A percentile compares a stretch with the other conserved stretches of the same genome.
Conservation (phyloP, 192 early-diverging fungal species). For the Linnemannia hyalina region DNA sequence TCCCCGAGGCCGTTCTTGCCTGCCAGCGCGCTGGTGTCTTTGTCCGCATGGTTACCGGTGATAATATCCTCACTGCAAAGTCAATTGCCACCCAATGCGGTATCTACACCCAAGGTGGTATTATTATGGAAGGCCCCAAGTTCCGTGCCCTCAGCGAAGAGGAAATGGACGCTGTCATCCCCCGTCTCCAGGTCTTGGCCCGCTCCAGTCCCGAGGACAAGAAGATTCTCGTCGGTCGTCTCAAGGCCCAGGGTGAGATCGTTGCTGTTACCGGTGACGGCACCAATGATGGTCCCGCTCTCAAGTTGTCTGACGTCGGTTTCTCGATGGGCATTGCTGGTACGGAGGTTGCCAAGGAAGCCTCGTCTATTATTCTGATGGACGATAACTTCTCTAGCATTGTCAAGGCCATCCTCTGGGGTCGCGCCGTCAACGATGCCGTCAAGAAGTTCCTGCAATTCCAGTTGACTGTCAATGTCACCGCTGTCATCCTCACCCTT, state of each 20-base stretch:
- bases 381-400: slow-evolving; percentile 98
- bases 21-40: slow-evolving; percentile 93
- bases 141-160: slow-evolving; percentile 86
- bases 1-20: slow-evolving; percentile 86
- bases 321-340: slow-evolving; percentile 99
- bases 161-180: slow-evolving; percentile 92
- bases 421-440: slow-evolving; percentile 94
- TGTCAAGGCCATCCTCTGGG: slow-evolving; percentile 97
- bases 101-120: slow-evolving; percentile 88
- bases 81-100: slow-evolving; percentile 95
- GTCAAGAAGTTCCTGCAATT: slow-evolving; percentile 99
- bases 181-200: slow-evolving; percentile 93
- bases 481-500: slow-evolving; percentile 84
- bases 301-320: slow-evolving; percentile 95
- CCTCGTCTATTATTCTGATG: slow-evolving; percentile 94
- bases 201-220: slow-evolving; percentile 95
- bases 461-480: slow-evolving; percentile 97
- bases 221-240: slow-evolving; percentile 90
- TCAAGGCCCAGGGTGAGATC: slow-evolving; percentile 92
- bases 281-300: slow-evolving; percentile 96
- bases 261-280: slow-evolving; percentile 99
- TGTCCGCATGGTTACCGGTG: slow-evolving; percentile 99
- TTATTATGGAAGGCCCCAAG: slow-evolving; percentile 94
- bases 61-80: slow-evolving; percentile 91
- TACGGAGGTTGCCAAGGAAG: slow-evolving; percentile 99